A percentile compares a stretch with the other conserved stretches of the same genome.
These are phyloP conservation scores for Ogataea ganodermae DNA, from an alignment of 805 yeast genomes.

Conservation along the genomic window DNA sequence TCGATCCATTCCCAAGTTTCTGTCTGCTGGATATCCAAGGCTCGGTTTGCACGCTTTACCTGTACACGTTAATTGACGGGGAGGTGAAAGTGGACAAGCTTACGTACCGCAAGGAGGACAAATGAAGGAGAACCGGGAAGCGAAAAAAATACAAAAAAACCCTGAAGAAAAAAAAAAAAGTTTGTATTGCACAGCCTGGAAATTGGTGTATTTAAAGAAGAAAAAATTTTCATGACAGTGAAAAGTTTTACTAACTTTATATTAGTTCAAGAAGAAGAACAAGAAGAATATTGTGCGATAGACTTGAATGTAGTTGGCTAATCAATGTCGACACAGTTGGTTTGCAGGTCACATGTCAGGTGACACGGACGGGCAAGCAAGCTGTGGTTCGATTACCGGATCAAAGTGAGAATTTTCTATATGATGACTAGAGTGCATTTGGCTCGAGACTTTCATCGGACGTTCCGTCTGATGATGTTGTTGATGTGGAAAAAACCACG, in stretches of 20 bases:
- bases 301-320: not conserved
- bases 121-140: not conserved
- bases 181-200: slow-evolving; percentile 5
- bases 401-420: slow-evolving; percentile 13
- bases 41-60: slow-evolving; percentile 72
- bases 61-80: slow-evolving; percentile 76
- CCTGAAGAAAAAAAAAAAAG: not conserved
- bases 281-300: not conserved
- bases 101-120: slow-evolving; percentile 54
- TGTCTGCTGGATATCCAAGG: slow-evolving; percentile 88
- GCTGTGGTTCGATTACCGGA: not conserved
- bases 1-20: slow-evolving; percentile 73
- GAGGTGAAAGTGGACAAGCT: slow-evolving; percentile 92
- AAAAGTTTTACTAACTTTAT: slow-evolving; percentile 12
- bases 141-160: not conserved
- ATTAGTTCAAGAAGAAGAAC: not conserved
- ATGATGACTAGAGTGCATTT: slow-evolving; percentile 99
- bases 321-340: not conserved
- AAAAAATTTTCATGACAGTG: slow-evolving; percentile 4
- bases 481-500: slow-evolving; percentile 98
- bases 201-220: slow-evolving; percentile 4
- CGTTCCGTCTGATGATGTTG: slow-evolving; percentile 43
- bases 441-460: slow-evolving; percentile 82
- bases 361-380: slow-evolving; percentile 7
- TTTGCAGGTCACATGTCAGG: slow-evolving; percentile 11